These are phyloP conservation scores for Neurospora crassa DNA, from an alignment of 2,329 filamentous ascomycete species.

Conservation along the genomic window DNA sequence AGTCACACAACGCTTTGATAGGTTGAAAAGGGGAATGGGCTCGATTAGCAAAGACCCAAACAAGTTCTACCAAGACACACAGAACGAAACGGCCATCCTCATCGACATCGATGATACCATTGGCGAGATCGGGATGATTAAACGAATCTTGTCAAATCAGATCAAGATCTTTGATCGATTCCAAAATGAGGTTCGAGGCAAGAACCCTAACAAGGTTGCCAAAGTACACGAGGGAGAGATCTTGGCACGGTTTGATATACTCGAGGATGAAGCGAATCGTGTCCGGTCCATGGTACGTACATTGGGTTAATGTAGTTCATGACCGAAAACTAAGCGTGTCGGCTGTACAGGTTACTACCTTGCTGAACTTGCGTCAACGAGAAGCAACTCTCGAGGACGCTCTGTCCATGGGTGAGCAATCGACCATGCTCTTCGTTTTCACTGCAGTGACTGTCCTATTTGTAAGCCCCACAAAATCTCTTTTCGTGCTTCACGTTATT, in stretches of 20 bases:
- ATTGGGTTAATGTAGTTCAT: not conserved
- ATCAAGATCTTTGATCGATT: not conserved
- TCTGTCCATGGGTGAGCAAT: conserved; percentile 3
- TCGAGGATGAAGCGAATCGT: conserved; percentile 2
- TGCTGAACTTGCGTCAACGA: conserved; percentile 2
- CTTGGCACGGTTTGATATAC: not conserved
- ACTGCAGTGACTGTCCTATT: conserved; percentile 4
- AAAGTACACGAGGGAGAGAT: not conserved
- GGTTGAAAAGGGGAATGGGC: conserved; percentile 1
- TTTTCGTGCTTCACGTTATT: not conserved
- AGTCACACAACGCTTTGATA: conserved; percentile 2
- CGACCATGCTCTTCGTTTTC: conserved; percentile 6
- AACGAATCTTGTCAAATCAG: conserved; percentile 2
- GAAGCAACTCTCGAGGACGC: conserved; percentile 4
- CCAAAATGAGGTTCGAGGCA: not conserved
- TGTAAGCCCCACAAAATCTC: not conserved
- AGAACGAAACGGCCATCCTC: conserved; percentile 2
- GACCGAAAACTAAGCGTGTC: not conserved
- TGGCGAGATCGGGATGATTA: conserved; percentile 6
- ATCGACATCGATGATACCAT: conserved; percentile 5
- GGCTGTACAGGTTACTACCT: not conserved
- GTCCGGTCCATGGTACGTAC: conserved; percentile 4
- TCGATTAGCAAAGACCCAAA: conserved; percentile 5
- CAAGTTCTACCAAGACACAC: conserved; percentile 3
- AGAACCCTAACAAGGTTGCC: not conserved